Base-by-base conservation (phyloP, 306 rosid species). In the Vigna angularis region DNA sequence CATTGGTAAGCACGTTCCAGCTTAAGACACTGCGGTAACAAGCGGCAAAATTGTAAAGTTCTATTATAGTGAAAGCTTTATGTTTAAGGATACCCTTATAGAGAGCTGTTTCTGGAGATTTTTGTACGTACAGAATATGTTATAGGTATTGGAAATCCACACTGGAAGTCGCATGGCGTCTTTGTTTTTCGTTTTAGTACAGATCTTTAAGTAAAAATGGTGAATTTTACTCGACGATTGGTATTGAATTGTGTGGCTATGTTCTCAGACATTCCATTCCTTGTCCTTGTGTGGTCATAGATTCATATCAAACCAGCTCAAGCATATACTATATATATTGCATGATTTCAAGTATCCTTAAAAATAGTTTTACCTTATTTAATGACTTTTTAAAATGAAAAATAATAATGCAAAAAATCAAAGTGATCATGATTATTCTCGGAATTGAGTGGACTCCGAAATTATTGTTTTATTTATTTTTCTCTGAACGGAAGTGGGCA, bases 1-100 rank as follows among this genome's bases (percentile, higher is more conserved):
- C 77, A 70, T 66, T 80, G 83, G 70, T 72, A 75, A 66, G 79
- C 53, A 68, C 77, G 47, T 83, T 80, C 81, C 79, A 73, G 85
- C 85, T 67, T 30, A 80, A 79, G 81, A 55, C 79, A 30, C 72
- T 83, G 78, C 69, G 2, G 68, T 86, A 83, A 62, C 73, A 26
- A 69, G 59, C 3, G 63, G 66, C 59, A 66, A 70, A 79, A 72
- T 49, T 70, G 49, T 72, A 70, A 32, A 79, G 73, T 51, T 26
- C 34, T 40, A 65, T 64, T 50, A 14, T 49, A 62, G 70, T 45
- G 61, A 70, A 78, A 57, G 70, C 57, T 73, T 36, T 76, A 72
- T 56, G 26, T 28, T 40, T 22, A 20, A 47, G 47, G 47, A 53
- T 63, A 40, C 73, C 74, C 65, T 36, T 63, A 16, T 57, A 70